Base-by-base conservation (phyloP, 495 filamentous ascomycete species). In the Talaromyces adpressus region DNA sequence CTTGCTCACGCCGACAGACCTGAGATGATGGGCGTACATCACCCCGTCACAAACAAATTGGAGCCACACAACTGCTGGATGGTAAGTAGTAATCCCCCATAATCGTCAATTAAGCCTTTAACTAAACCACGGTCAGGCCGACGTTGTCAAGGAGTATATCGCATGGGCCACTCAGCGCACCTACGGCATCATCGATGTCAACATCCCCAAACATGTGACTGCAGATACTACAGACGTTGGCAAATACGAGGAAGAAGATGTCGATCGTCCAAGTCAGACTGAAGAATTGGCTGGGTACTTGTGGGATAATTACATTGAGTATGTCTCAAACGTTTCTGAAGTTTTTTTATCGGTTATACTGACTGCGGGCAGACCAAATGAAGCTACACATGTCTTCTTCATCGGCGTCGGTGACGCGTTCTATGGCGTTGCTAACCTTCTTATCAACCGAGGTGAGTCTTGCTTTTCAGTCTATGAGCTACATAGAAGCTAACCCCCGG, bases 251-350 rank as follows among this genome's bases (percentile, higher is more conserved):
- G 76, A 80, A 1, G 74, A 79, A 16, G 76, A 80, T 56, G 70
- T 69, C 25, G 73, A 74, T 39, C 74, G 78, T 8, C 71, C 77
- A 3, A 75, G 70, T 49, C 84, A 87, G 49, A 87, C 87, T 0
- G 83, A 88, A 61, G 89, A 94, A 65, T 75, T 98, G 7, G 88
- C 91, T 18, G 85, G 83, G 61, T 98, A 96, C 68, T 72, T 98
- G 34, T 98, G 95, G 95, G 93, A 98, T 67, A 98, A 98, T 69
- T 97, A 96, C 67, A 89, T 98, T 36, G 90, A 96, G 82, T 87
- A 78, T 67, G 77, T 6, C 29, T 7, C 6, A 30, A 7, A 30
- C 0, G 29, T 30, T 27, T 7, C 29, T 30, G 29, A 30, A 30
- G 29, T 4, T 30, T 30, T 30, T 30, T 30, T 30, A 30, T 30